Evolutionary conservation across 371 early-diverging fungal genomes (phyloP), one percentile per base, ranked within the genome.

Genomic region (Mortierella sp.): DNA sequence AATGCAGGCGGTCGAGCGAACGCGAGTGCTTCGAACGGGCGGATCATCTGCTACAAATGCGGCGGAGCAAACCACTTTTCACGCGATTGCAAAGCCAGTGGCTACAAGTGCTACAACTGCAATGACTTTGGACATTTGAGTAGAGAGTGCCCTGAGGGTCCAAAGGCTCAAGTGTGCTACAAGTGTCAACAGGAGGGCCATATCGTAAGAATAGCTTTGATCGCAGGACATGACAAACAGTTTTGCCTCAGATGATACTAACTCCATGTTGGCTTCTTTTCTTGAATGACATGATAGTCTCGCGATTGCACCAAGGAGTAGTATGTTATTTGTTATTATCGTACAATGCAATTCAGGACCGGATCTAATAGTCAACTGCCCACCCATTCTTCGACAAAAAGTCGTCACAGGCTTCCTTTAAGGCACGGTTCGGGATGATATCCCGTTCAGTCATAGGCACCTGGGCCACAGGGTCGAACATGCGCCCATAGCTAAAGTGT

Each of bases 401-500:
- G 41, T 86, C 88, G 34, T 88, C 88, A 40, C 86, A 86, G 2
- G 88, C 86, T 66, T 88, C 93, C 61, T 87, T 88, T 45, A 94
- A 65, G 3, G 92, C 91, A 25, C 88, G 78, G 67, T 94, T 92
- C 0, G 92, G 91, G 25, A 91, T 63, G 2, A 94, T 59, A 45
- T 90, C 86, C 9, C 57, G 78, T 57, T 91, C 92, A 0, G 82
- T 82, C 64, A 91, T 79, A 0, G 90, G 87, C 51, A 82, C 83
- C 44, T 91, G 83, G 6, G 91, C 82, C 21, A 92, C 81, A 1
- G 94, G 94, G 77, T 94, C 94, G 79, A 90, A 91, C 56, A 85
- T 78, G 7, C 94, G 91, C 55, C 92, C 91, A 61, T 89, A 81
- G 19, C 80, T 79, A 51, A 94, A 85, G 58, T 92, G 92, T 19